Evolutionary conservation across 495 filamentous ascomycete species (phyloP).

Genomic region (Talaromyces liani): DNA sequence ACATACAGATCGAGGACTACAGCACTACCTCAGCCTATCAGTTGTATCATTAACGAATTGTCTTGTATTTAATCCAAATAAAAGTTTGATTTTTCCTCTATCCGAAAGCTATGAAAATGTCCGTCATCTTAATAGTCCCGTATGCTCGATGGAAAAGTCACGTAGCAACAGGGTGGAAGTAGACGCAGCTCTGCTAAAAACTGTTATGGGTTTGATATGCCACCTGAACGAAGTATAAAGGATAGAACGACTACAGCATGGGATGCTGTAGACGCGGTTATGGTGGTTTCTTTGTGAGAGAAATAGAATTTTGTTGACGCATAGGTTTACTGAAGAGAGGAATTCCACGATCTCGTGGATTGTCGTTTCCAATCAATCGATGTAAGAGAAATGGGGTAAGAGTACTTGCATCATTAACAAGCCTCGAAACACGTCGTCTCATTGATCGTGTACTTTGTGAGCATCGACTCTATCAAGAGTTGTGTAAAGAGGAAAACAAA

Average conservation of each 20-base stretch:
- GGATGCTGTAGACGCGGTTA: constrained; percentile 31
- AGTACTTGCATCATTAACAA: constrained; percentile 2
- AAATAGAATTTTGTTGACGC: neutral
- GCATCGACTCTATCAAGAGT: neutral
- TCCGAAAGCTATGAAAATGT: constrained; percentile 21
- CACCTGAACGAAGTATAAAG: constrained; percentile 46
- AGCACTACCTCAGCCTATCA: neutral
- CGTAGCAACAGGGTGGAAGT: constrained; percentile 45
- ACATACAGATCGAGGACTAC: neutral
- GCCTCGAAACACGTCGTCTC: neutral
- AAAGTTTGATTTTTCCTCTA: neutral
- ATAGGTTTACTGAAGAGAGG: neutral
- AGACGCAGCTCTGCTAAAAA: constrained; percentile 51
- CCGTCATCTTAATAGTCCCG: constrained; percentile 47
- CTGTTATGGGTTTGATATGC: constrained; percentile 46
- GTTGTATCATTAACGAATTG: neutral
- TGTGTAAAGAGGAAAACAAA: neutral
- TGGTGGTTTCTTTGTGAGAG: constrained; percentile 5
- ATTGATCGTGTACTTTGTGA: neutral
- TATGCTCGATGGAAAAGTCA: constrained; percentile 25
- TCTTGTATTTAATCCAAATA: neutral
- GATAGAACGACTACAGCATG: constrained; percentile 35
- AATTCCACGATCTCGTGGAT: too few species aligned
- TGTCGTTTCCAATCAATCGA: too few species aligned
- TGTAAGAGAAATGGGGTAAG: too few species aligned